phyloP scores from a whole-genome alignment of 345 rosid species.

The rapeseed (Brassica napus) region Da-Ae NC_063447.1:20567501-20568000 shows the following conservation, averaged over 20 bases:
- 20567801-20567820: neutral
- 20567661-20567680: too few species aligned
- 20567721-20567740: too few species aligned
- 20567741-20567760: too few species aligned
- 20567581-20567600: too few species aligned
- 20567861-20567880: neutral
- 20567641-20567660: neutral
- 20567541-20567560: neutral
- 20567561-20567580: neutral
- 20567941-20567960: neutral
- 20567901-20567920: neutral
- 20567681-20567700: neutral
- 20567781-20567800: too few species aligned
- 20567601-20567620: neutral
- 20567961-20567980: slow-evolving; percentile 8
- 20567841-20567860: neutral
- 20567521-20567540: neutral
- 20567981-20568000: neutral
- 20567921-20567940: neutral
- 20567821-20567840: slow-evolving; percentile 18
- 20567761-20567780: too few species aligned
- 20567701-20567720: too few species aligned
- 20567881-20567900: neutral
- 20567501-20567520: neutral
- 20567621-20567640: neutral